Conservation (phyloP, 805 yeast genomes). For the Barnettozyma vustinii region DNA sequence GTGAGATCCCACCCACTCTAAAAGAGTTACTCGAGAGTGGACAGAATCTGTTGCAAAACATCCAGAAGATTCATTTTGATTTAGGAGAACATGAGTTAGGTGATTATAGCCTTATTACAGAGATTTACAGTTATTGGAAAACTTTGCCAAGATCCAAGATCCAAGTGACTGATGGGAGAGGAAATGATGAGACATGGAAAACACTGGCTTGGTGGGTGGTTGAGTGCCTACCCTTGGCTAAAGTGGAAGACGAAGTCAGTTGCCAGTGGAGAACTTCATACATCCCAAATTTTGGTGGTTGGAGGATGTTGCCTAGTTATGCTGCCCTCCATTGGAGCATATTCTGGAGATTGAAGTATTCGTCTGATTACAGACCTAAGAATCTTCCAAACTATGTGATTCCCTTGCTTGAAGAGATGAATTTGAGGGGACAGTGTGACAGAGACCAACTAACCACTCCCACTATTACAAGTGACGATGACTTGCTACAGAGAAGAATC, state of each 20-base stretch:
- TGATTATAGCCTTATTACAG: slow-evolving; percentile 4
- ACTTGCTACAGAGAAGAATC: slow-evolving; percentile 7
- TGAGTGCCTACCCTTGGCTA: slow-evolving; percentile 55
- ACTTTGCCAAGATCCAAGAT: slow-evolving; percentile 23
- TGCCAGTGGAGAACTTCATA: slow-evolving; percentile 48
- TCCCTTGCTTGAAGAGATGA: not conserved
- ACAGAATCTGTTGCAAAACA: slow-evolving; percentile 11
- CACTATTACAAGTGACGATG: slow-evolving; percentile 8
- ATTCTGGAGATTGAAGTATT: slow-evolving; percentile 46
- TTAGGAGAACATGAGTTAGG: not conserved
- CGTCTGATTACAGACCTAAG: slow-evolving; percentile 39
- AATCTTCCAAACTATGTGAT: slow-evolving; percentile 37
- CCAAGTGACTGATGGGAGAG: slow-evolving; percentile 34
- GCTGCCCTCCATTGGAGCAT: slow-evolving; percentile 60
- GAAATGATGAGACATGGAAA: slow-evolving; percentile 24
- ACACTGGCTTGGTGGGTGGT: slow-evolving; percentile 54
- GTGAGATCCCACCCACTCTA: slow-evolving; percentile 9
- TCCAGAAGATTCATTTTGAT: slow-evolving; percentile 13
- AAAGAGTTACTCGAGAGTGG: slow-evolving; percentile 16
- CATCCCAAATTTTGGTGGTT: slow-evolving; percentile 52
- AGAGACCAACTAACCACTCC: not conserved
- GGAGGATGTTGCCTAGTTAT: slow-evolving; percentile 42
- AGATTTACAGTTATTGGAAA: slow-evolving; percentile 11
- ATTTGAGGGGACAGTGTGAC: not conserved
- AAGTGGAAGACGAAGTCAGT: slow-evolving; percentile 36